Evolutionary conservation across 1,284 basidiomycete genomes (phyloP), one percentile per base, ranked within the genome.

Genomic region (Hymenochaete sp.): DNA sequence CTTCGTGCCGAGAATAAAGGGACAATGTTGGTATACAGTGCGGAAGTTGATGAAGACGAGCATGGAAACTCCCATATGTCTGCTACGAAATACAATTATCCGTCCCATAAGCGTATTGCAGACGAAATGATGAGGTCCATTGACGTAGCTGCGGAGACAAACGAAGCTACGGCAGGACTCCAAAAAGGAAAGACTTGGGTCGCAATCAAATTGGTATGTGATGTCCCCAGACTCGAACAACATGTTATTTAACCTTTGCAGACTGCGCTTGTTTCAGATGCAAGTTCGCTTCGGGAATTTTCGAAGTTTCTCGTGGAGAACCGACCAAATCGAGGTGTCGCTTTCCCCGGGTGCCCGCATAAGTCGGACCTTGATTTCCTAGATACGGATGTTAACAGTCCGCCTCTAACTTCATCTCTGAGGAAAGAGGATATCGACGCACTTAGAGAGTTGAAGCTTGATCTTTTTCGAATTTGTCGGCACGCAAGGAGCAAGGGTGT

Each of bases 1-100:
- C 67, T 95, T 26, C 74, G 87, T 19, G 58, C 62, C 8, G 72
- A 75, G 52, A 82, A 84, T 55, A 83, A 82, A 50, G 92, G 89
- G 4, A 70, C 75, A n/a, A 66, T 95, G 13, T 77, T 96, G 53
- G 82, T 76, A 27, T 93, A 93, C 64, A 86, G 81, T 37, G 88
- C 90, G 21, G 90, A 93, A 62, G 88, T 87, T 8, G 77, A 88
- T 52, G 74, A 80, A 55, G n/a, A n/a, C n/a, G n/a, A n/a, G n/a
- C n/a, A n/a, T n/a, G n/a, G n/a, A n/a, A n/a, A n/a, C n/a, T n/a
- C n/a, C n/a, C n/a, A n/a, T n/a, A n/a, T n/a, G n/a, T n/a, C n/a
- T n/a, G n/a, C n/a, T n/a, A n/a, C n/a, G n/a, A n/a, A n/a, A n/a
- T n/a, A n/a, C n/a, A n/a, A n/a, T n/a, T n/a, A n/a, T n/a, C n/a